Percentiles rank a stretch among this genome's conserved stretches.
These are phyloP conservation scores for Ilex aquifolium DNA, from an alignment of 257 asterid species.

Conservation along the genomic window DNA sequence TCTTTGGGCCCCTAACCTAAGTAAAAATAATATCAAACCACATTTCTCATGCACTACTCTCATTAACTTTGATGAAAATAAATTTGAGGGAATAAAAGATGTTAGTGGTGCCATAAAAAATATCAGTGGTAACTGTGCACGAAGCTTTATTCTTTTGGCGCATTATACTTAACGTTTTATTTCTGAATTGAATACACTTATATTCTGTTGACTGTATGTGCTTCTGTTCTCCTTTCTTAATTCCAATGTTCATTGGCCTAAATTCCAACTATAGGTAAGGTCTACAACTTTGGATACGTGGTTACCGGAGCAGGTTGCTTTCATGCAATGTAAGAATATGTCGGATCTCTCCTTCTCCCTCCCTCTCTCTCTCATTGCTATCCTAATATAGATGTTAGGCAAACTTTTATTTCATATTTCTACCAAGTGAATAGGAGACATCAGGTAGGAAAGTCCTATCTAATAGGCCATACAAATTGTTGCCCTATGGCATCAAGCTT, in stretches of 20 bases:
- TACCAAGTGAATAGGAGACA: not conserved
- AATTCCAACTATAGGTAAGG: conserved; percentile 52
- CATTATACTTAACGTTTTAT: not conserved
- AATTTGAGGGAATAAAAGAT: no score
- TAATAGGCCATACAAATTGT: not conserved
- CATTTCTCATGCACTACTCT: no score
- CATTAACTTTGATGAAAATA: no score
- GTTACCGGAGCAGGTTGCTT: conserved; percentile 90
- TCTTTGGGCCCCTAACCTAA: no score
- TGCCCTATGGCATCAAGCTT: not conserved
- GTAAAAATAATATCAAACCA: no score
- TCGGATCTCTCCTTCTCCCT: conserved; percentile 10
- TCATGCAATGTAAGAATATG: conserved; percentile 62
- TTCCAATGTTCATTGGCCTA: not conserved
- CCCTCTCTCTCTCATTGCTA: not conserved
- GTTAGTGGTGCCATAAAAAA: no score
- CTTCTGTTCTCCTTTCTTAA: not conserved
- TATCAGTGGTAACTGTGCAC: no score
- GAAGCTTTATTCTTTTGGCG: not conserved
- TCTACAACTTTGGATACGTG: conserved; percentile 93
- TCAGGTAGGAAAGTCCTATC: not conserved
- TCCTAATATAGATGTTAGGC: not conserved
- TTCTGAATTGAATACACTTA: no score
- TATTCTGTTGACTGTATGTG: not conserved
- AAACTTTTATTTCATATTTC: not conserved